Base-by-base conservation (phyloP, 148 eudicot species). In the Rhododendron kiyosumense region DNA sequence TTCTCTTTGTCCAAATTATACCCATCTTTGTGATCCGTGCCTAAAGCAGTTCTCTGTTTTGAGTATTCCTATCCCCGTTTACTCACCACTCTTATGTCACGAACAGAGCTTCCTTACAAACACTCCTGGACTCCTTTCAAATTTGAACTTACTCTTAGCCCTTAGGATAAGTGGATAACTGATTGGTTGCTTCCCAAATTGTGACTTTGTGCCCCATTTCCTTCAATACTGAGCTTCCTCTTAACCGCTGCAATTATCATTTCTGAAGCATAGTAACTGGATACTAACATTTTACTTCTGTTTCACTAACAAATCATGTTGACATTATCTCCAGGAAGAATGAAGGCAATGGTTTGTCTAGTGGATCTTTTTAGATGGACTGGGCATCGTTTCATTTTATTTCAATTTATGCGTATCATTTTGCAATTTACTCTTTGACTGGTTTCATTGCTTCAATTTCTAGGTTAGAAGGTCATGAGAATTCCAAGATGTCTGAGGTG, bases 381-480 rank as follows among this genome's bases (percentile, higher is more conserved):
- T 83, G 34, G 79, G 83, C 48, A 36, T 61, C 36, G 30, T 83
- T 77, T 1, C 32, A 9, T 75, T 71, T 38, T 49, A 7, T 28
- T 82, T 24, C 26, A 43, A 18, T 9, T 59, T 41, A 6, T 83
- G n/a, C 15, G 12, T 82, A 43, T 54, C 4, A 30, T 0, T 79
- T 48, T 71, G 51, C 28, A 51, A 83, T 46, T 52, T 82, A 24
- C 22, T 57, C 24, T 61, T 17, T 30, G 61, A 59, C 32, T 17
- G 4, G 12, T 77, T 45, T 77, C 34, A 20, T 12, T 78, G 14
- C 46, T 61, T 26, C 67, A 6, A 65, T 34, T 51, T 88, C n/a
- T 85, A 91, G 92, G 85, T 76, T 86, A 59, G 88, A 88, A 79
- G 88, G 88, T 81, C 86, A 85, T 51, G 86, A 81, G 43, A 83